Base-by-base conservation (phyloP, 2,329 filamentous ascomycete species). In the Stemphylium beticola region DNA sequence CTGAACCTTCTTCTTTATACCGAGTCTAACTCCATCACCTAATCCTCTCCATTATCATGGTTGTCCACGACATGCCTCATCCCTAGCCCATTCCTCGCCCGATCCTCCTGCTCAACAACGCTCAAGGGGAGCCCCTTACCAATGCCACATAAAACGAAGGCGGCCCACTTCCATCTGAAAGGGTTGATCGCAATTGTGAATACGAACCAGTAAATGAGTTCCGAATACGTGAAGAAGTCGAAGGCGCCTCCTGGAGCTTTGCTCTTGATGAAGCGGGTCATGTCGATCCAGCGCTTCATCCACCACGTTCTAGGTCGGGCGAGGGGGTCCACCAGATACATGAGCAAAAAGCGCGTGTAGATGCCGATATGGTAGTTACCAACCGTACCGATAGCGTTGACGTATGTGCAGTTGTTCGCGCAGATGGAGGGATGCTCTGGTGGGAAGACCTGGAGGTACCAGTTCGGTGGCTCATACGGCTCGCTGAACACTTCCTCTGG, bases 361-460 rank as follows among this genome's bases (percentile, higher is more conserved):
- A 96, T 93, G 4, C 91, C 92, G 40, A 96, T 93, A 67, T 96
- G 91, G 83, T 90, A 93, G 73, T 95, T 93, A 0, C 91, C 89
- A 1, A 95, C 90, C 0, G 88, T 89, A 0, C 90, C 91, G 53
- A 95, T 93, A 4, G 87, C 91, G 49, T 89, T 86, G 51, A 92
- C 80, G 62, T 93, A 96, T 0, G 91, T 95, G 79, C 88, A 88
- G 76, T 96, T 96, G 76, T 91, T 93, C 59, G 87, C 88, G 60
- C 88, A 92, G 42, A 96, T 82, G 31, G 85, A 87, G 0, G 88
- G 85, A 61, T 93, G 88, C 3, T 79, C 74, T 0, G 91, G 89
- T 4, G 92, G 91, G 76, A 96, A 96, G 0, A 89, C 90, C 73
- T 96, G 91, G 0, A 96, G 82, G 64, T 95, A 96, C 92, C 92